Conservation (phyloP, 1,139 yeast genomes). For the Martiniozyma asiatica region DNA sequence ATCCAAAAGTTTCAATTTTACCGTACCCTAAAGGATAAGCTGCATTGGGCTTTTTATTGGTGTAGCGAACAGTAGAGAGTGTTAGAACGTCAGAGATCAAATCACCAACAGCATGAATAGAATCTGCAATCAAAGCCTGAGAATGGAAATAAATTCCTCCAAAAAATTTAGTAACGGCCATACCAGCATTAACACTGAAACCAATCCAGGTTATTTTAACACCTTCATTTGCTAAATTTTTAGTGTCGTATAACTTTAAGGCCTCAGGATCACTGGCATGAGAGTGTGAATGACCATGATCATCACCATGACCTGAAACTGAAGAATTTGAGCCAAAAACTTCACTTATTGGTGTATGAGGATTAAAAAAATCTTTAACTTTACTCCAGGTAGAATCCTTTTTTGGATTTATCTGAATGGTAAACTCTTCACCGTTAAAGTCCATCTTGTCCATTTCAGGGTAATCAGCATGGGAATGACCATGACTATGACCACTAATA, state of each 20-base stretch:
- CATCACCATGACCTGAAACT: conserved; percentile 23
- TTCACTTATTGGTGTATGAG: conserved; percentile 22
- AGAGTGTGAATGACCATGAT: conserved; percentile 27
- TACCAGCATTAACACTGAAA: conserved; percentile 63
- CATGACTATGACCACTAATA: no score
- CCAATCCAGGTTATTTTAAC: conserved; percentile 93
- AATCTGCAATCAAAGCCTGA: conserved; percentile 87
- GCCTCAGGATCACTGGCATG: conserved; percentile 21
- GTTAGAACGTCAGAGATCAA: conserved; percentile 83
- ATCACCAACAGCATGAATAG: conserved; percentile 85
- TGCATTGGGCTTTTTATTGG: conserved; percentile 51
- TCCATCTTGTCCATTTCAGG: conserved; percentile 19
- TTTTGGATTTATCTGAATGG: conserved; percentile 15
- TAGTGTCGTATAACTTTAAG: conserved; percentile 24
- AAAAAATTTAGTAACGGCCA: conserved; percentile 76
- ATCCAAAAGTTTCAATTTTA: conserved; percentile 83
- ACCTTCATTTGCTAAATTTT: conserved; percentile 58
- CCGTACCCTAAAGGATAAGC: conserved; percentile 85
- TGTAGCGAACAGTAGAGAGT: conserved; percentile 74
- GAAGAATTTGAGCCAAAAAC: conserved; percentile 11
- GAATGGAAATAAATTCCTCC: conserved; percentile 93
- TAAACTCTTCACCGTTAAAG: conserved; percentile 17
- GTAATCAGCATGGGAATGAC: conserved; percentile 14
- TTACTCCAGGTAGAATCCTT: conserved; percentile 15
- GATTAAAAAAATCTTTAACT: conserved; percentile 22